Base-by-base conservation (phyloP, 257 asterid species). In the Misopates orontium region DNA sequence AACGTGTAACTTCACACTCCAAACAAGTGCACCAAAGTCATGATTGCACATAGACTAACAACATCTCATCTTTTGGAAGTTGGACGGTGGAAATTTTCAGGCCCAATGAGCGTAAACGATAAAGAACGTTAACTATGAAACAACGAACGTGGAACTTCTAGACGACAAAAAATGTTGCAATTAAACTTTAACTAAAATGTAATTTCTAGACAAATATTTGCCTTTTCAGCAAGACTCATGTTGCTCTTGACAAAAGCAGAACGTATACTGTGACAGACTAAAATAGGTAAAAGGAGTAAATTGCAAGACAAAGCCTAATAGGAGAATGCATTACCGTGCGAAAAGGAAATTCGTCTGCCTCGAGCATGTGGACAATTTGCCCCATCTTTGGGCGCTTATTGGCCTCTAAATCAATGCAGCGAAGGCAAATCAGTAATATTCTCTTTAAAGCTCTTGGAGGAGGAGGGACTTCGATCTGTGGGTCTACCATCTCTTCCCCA, bases 331-430 rank as follows among this genome's bases (percentile, higher is more conserved):
- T 83, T 80, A 90, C 97, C 61, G 80, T 16, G 47, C 95, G 97
- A 67, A 75, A 88, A 57, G 96, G 89, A 60, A 84, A 82, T 63
- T 88, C 97, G 69, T 90, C 97, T 8, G 97, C 90, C 83, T 94
- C 99, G 8, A 94, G 99, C 99, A 94, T 94, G 76, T 94, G 95
- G 22, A 88, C 89, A 44, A 94, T 86, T 72, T 94, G 99, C 10
- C 99, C 96, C 97, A 94, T 94, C 85, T 83, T 94, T 17, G 99
- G 99, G 50, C 99, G 87, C 83, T 94, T 90, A 78, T 74, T 83
- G 36, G 95, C 90, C 60, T 94, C 92, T 82, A 85, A 62, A 78
- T 94, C 97, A 54, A 90, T 84, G 66, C 96, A 94, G 48, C 99
- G 93, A 18, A 94, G 95, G 78, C 97, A 90, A 65, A 94, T 75